phyloP scores from a whole-genome alignment of 2,329 filamentous ascomycete species.

The Cercospora sojina region DNA sequence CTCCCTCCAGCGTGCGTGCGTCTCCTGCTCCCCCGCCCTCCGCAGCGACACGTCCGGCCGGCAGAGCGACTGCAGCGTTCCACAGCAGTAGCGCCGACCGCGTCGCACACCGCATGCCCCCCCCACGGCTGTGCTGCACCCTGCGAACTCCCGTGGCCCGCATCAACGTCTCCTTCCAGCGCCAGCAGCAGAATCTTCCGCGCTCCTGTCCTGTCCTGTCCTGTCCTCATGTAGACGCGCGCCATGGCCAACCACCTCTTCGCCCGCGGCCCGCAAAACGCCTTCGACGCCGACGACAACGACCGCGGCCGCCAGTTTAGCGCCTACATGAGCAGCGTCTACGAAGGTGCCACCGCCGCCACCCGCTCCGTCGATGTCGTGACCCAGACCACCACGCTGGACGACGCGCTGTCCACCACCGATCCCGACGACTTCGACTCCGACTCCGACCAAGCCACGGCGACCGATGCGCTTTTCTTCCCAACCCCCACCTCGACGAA shows the following conservation, averaged over 20 bases:
- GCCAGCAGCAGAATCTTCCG: background rate
- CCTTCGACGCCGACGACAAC: background rate
- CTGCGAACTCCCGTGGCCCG: background rate
- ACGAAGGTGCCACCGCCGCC: background rate
- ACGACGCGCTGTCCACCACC: background rate
- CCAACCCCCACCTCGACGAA: background rate
- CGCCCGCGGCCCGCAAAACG: background rate
- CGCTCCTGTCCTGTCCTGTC: background rate
- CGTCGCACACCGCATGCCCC: background rate
- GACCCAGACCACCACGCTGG: conserved; percentile 7
- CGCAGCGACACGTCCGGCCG: background rate
- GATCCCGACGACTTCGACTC: conserved; percentile 4
- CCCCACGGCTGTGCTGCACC: background rate
- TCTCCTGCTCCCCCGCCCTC: background rate
- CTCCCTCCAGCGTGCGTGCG: no score
- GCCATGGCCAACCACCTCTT: background rate
- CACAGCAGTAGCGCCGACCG: background rate
- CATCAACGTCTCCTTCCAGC: background rate
- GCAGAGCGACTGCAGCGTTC: background rate
- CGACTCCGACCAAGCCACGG: background rate
- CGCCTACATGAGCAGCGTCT: background rate
- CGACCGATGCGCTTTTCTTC: background rate
- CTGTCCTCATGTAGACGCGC: background rate
- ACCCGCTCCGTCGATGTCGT: background rate
- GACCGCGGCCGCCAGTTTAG: background rate